These are phyloP conservation scores for Mortierella hygrophila DNA, from an alignment of 192 early-diverging fungal genomes.

Conservation along the genomic window DNA sequence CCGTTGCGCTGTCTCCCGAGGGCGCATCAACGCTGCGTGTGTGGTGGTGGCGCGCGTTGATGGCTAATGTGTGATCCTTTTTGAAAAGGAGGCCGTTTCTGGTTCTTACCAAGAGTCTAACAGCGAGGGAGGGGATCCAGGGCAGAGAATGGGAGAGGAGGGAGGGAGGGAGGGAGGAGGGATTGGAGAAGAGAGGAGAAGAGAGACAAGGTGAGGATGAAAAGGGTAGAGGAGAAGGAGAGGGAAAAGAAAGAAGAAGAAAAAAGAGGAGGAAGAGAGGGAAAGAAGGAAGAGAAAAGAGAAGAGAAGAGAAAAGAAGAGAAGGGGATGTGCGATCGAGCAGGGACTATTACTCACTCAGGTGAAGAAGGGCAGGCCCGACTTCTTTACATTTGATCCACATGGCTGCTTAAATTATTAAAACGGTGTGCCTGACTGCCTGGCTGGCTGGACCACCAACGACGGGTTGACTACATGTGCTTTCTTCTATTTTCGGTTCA, in stretches of 20 bases:
- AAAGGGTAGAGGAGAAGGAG: not conserved
- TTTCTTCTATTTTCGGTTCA: slow-evolving; percentile 6
- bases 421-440: not conserved
- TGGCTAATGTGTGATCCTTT: not conserved
- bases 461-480: not conserved
- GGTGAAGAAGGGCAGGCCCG: too few relatives aligned
- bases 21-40: not conserved
- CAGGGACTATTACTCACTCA: slow-evolving; percentile 29
- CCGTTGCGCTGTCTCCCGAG: not conserved
- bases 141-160: not conserved
- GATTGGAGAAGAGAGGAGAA: not conserved
- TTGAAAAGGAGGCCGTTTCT: not conserved
- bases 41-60: not conserved
- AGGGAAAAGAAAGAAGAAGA: slow-evolving; percentile 1
- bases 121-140: slow-evolving; percentile 5
- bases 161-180: not conserved
- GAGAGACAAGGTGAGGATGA: not conserved
- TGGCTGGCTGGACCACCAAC: too few relatives aligned
- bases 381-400: slow-evolving; percentile 7
- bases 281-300: not conserved
- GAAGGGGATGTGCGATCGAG: not conserved
- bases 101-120: slow-evolving; percentile 19
- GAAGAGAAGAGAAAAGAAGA: not conserved
- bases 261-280: not conserved
- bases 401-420: slow-evolving; percentile 5